These are phyloP conservation scores for Cruciata laevipes DNA, from an alignment of 257 asterid species.

Conservation along the genomic window DNA sequence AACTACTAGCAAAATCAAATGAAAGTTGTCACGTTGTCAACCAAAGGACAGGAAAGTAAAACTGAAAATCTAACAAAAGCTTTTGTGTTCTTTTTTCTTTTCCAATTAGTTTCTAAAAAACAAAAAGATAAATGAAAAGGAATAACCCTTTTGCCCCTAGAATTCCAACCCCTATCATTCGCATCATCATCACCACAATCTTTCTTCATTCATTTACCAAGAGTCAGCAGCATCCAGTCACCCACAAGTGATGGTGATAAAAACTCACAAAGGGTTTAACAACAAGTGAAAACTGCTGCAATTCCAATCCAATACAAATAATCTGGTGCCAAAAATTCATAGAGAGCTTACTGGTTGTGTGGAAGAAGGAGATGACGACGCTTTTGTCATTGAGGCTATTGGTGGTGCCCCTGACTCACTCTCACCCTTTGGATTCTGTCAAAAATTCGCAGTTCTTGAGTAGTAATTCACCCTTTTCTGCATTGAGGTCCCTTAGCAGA, in stretches of 20 bases:
- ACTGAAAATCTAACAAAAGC: not conserved
- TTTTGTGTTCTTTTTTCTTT: not conserved
- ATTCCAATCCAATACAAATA: not conserved
- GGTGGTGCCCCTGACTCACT: conserved; percentile 25
- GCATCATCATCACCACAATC: conserved; percentile 2
- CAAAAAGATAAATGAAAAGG: not conserved
- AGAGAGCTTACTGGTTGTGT: not conserved
- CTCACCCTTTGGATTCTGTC: conserved; percentile 20
- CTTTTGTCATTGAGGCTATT: conserved; percentile 30
- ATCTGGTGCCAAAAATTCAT: not conserved
- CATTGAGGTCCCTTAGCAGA: not conserved
- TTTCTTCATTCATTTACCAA: not conserved
- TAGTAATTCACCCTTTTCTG: conserved; percentile 17
- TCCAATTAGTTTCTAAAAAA: not conserved
- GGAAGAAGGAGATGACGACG: conserved; percentile 23
- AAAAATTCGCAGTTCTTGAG: conserved; percentile 25
- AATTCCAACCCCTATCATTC: conserved; percentile 16
- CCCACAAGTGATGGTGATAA: conserved; percentile 6
- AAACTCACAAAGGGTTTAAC: conserved; percentile 5
- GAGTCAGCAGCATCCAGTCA: not conserved
- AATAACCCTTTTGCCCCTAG: conserved; percentile 19
- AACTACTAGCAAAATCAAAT: too few species aligned
- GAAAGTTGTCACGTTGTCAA: not conserved
- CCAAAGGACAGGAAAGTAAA: not conserved
- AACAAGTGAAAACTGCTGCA: not conserved